phyloP scores from a whole-genome alignment of 2,329 filamentous ascomycete genomes.

The Penicillium sp. region DNA sequence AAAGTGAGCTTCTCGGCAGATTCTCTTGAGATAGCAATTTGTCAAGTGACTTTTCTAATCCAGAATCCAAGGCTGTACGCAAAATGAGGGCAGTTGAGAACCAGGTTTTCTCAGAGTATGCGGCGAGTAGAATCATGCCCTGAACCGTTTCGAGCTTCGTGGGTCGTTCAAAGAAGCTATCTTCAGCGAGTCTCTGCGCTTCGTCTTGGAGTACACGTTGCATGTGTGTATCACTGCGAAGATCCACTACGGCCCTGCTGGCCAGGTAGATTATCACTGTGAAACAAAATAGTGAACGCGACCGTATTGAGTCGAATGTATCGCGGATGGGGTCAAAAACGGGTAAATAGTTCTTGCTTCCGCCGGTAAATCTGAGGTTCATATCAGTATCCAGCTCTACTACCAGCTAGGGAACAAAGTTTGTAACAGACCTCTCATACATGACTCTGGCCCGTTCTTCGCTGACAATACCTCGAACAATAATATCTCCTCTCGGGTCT shows the following conservation, averaged over 20 bases:
- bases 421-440: conserved; percentile 31
- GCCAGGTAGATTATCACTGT: conserved; percentile 37
- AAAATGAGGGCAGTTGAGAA: conserved; percentile 38
- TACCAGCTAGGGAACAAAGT: neutral
- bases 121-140: conserved; percentile 36
- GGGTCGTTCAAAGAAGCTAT: conserved; percentile 37
- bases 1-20: conserved; percentile 33
- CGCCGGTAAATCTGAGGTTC: conserved; percentile 27
- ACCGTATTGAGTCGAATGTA: conserved; percentile 37
- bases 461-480: conserved; percentile 32
- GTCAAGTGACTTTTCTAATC: conserved; percentile 36
- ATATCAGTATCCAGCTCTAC: neutral
- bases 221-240: conserved; percentile 32
- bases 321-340: conserved; percentile 38
- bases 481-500: conserved; percentile 30
- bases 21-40: conserved; percentile 30
- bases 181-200: conserved; percentile 35
- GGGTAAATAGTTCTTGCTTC: conserved; percentile 35
- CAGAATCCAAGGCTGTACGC: conserved; percentile 35
- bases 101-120: conserved; percentile 39
- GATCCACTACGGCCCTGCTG: conserved; percentile 33
- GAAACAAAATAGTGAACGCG: conserved; percentile 37
- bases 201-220: conserved; percentile 38
- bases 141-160: conserved; percentile 38
- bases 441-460: conserved; percentile 34